phyloP scores from a whole-genome alignment of 768 basidiomycete genomes.

The Hypsizygus marmoreus region DNA sequence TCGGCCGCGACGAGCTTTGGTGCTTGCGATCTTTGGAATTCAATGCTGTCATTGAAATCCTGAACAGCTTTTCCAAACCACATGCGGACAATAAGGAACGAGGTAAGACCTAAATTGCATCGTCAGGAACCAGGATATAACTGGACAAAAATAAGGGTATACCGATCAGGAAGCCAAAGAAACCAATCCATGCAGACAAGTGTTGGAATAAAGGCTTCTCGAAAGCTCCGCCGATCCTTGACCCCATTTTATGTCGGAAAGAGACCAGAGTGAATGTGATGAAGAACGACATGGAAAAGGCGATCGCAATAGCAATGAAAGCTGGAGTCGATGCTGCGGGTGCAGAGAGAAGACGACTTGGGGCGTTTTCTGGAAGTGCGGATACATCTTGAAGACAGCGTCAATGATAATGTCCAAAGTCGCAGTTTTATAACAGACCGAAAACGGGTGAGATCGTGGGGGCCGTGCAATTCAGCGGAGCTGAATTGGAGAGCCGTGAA shows the following conservation, averaged over 20 bases:
- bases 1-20: slow-evolving; percentile 61
- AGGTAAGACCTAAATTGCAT: slow-evolving; percentile 52
- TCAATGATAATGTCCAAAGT: slow-evolving; percentile 1
- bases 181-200: slow-evolving; percentile 70
- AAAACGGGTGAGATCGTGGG: slow-evolving; percentile 60
- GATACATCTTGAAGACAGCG: slow-evolving; percentile 58
- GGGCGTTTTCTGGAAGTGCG: slow-evolving; percentile 57
- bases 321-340: slow-evolving; percentile 62
- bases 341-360: slow-evolving; percentile 55
- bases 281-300: slow-evolving; percentile 62
- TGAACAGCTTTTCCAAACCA: slow-evolving; percentile 80
- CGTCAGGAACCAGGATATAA: slow-evolving; percentile 3
- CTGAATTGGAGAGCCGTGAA: slow-evolving; percentile 49
- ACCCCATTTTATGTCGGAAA: slow-evolving; percentile 64
- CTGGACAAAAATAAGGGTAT: slow-evolving; percentile 14
- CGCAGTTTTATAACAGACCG: slow-evolving; percentile 41
- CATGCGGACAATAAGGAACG: slow-evolving; percentile 75
- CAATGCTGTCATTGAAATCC: slow-evolving; percentile 72
- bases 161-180: slow-evolving; percentile 78
- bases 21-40: slow-evolving; percentile 49
- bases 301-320: slow-evolving; percentile 64
- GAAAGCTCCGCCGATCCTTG: slow-evolving; percentile 47
- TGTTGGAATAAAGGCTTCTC: slow-evolving; percentile 62
- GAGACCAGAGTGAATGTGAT: slow-evolving; percentile 65
- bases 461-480: slow-evolving; percentile 54